Evolutionary conservation across 441 rosid genomes (phyloP).

Genomic region (Isatis lusitanica): DNA sequence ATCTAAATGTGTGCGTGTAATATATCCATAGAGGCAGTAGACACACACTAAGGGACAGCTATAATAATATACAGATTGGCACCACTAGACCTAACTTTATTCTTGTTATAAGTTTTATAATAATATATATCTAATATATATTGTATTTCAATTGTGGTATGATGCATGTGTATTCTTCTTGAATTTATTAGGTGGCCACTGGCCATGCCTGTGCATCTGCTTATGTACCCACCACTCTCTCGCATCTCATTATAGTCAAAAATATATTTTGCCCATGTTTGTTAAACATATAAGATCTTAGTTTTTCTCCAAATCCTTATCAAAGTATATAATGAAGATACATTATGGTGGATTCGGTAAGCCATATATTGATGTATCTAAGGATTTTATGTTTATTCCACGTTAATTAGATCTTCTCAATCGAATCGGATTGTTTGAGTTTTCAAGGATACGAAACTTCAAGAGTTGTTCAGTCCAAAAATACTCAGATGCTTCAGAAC

Average conservation of each 20-base stretch:
- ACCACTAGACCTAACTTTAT: slow-evolving; percentile 24
- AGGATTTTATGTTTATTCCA: slow-evolving; percentile 8
- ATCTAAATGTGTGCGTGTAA: not conserved
- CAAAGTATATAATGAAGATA: not conserved
- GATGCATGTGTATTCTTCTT: slow-evolving; percentile 23
- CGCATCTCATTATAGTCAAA: slow-evolving; percentile 12
- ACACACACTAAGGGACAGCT: slow-evolving; percentile 1
- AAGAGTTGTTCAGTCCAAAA: slow-evolving; percentile 16
- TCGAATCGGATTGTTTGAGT: not conserved
- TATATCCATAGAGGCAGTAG: not conserved
- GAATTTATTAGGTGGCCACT: slow-evolving; percentile 22
- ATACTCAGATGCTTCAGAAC: slow-evolving; percentile 17
- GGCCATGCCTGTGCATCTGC: slow-evolving; percentile 28
- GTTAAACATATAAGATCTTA: not conserved
- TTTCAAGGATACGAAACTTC: slow-evolving; percentile 5
- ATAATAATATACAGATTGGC: slow-evolving; percentile 19
- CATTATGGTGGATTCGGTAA: not conserved
- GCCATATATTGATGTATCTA: not conserved
- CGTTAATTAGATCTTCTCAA: not conserved
- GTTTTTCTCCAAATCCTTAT: not conserved
- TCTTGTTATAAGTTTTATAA: not conserved
- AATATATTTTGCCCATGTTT: slow-evolving; percentile 22
- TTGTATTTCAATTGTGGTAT: slow-evolving; percentile 13
- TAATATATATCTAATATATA: not conserved
- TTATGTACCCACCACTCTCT: slow-evolving; percentile 35